Base-by-base conservation (phyloP, 305 asterid genomes). In the Petunia hybrid region DNA sequence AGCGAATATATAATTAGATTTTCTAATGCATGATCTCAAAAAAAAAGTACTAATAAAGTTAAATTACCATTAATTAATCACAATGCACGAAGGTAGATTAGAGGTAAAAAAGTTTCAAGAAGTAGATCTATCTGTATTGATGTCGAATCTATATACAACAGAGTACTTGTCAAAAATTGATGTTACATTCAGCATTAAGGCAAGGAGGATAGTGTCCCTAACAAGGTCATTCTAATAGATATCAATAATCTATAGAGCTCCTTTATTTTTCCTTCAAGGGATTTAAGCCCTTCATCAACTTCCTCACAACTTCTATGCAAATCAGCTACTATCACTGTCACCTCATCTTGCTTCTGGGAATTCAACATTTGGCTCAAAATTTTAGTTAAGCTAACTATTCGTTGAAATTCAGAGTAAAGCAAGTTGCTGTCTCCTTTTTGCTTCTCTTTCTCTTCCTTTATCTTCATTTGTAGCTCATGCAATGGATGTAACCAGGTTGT, bases 251-350 rank as follows among this genome's bases (percentile, higher is more conserved):
- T 76, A 40, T 76, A 60, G 40, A 77, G 69, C 38, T 77, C 70
- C 68, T 77, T 77, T 45, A 77, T 53, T 60, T 60, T 77, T 16
- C 41, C 80, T 22, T 77, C 59, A 56, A 77, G 8, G 56, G 56
- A 13, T 10, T 8, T 77, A 16, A 60, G n/a, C 31, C 69, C 70
- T 36, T 77, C 40, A 39, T 41, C 80, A 31, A 77, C 60, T 31
- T 59, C 80, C 31, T 41, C 69, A 61, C 80, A 39, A 40, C 80
- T 77, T 61, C 59, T 77, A 38, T 77, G 59, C 70, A 77, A 66
- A 36, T 66, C 73, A 36, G 41, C 73, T 9, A 66, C 48, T 9
- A 13, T 66, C 48, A 66, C 35, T n/a, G n/a, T 66, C 10, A 66
- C 22, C 45, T 66, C 42, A 66, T 42, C 6, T 36, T 36, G 45